Base-by-base conservation (phyloP, 768 basidiomycete genomes). In the Macrolepiota albuminosa region DNA sequence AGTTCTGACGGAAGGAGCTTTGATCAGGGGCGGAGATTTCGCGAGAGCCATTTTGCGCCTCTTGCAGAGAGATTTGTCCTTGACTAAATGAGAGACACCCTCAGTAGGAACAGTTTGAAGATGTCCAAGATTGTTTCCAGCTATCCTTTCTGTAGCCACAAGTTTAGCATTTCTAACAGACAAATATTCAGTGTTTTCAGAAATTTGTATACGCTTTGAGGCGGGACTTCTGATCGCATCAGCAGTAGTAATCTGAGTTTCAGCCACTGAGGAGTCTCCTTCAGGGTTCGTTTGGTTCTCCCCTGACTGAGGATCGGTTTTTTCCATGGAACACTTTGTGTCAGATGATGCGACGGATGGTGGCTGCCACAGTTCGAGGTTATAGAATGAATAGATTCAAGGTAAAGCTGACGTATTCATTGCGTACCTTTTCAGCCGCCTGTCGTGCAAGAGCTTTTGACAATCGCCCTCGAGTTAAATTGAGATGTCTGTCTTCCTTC, bases 401-500 rank as follows among this genome's bases (percentile, higher is more conserved):
- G 18, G 40, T 9, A 31, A 33, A 54, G n/a, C 16, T 18, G 40
- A 29, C 10, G 2, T 42, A 31, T n/a, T 31, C 5, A 42, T 40
- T n/a, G 29, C 56, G 11, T 14, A 64, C 64, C 56, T 57, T 57
- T 47, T 57, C 58, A 18, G 37, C 39, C 26, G 40, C 24, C 39
- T 60, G 61, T 46, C 37, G 55, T 2, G 53, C 64, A 18, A 64
- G 48, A 43, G 29, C 39, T 66, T 75, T 78, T 61, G 72, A 67
- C 46, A 72, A 68, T 45, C 75, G 72, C n/a, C 76, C 77, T 61
- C 81, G 72, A 54, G 77, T 74, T 52, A 81, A 69, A 68, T 85
- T 84, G 4, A 78, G 78, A 58, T 84, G 80, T 63, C 82, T 84
- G 64, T 85, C 84, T 67, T 86, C 84, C 65, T 84, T 86, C 26